A percentile compares a stretch with the other conserved stretches of the same genome.
These are phyloP conservation scores for Jaltomata sinuosa DNA, from an alignment of 257 asterid species.

Conservation along the genomic window DNA sequence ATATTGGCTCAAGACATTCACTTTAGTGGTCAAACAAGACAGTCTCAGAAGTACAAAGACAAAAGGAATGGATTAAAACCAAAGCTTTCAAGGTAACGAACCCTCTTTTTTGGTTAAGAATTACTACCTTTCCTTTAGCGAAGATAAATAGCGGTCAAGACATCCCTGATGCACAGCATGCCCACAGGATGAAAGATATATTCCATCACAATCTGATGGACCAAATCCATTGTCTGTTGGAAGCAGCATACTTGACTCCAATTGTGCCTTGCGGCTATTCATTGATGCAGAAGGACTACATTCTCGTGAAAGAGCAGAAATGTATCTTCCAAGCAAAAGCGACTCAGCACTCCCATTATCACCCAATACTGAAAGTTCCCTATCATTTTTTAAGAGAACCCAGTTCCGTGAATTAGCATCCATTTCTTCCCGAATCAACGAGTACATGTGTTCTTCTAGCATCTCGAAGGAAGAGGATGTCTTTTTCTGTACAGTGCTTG, in stretches of 20 bases:
- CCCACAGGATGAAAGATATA: constrained; percentile 88
- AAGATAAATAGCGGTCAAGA: constrained; percentile 79
- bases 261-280: constrained; percentile 23
- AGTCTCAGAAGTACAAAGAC: not conserved
- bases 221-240: constrained; percentile 48
- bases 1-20: not conserved
- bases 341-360: constrained; percentile 23
- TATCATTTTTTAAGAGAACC: constrained; percentile 14
- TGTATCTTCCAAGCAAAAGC: constrained; percentile 72
- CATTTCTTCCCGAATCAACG: constrained; percentile 36
- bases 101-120: not conserved
- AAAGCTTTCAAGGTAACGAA: not conserved
- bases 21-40: not conserved
- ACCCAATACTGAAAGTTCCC: constrained; percentile 21
- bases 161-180: constrained; percentile 99
- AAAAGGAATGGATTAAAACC: not conserved
- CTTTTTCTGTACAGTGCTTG: constrained; percentile 25
- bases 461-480: constrained; percentile 30
- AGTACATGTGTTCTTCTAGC: constrained; percentile 63
- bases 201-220: constrained; percentile 72
- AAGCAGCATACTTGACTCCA: constrained; percentile 18
- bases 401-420: constrained; percentile 14
- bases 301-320: constrained; percentile 63
- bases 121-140: constrained; percentile 87
- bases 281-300: constrained; percentile 57